These are phyloP conservation scores for Candida buenavistaensis DNA, from an alignment of 1,139 yeast genomes.

Conservation along the genomic window DNA sequence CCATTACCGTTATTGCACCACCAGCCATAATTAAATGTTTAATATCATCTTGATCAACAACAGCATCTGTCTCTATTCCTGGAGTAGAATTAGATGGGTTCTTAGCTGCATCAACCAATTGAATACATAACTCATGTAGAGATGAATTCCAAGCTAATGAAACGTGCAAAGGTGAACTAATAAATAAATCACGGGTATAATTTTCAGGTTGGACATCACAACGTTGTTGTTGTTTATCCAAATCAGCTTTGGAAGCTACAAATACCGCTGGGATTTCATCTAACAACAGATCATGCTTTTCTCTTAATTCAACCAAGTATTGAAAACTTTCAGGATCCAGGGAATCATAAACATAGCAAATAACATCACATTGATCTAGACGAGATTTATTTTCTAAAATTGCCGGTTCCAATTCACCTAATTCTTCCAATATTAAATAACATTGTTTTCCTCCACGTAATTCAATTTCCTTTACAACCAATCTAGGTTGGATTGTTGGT, in stretches of 20 bases:
- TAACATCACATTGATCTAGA: slow-evolving; percentile 83
- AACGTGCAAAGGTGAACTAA: slow-evolving; percentile 76
- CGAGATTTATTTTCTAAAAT: slow-evolving; percentile 70
- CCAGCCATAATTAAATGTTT: slow-evolving; percentile 57
- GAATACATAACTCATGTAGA: slow-evolving; percentile 79
- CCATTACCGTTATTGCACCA: slow-evolving; percentile 65
- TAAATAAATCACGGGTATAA: slow-evolving; percentile 63
- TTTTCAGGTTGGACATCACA: slow-evolving; percentile 85
- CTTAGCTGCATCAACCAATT: slow-evolving; percentile 85
- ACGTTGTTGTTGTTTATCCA: slow-evolving; percentile 92
- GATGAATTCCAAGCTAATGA: slow-evolving; percentile 90
- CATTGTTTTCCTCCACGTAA: slow-evolving; percentile 94
- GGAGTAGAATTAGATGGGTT: slow-evolving; percentile 80
- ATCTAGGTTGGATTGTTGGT: slow-evolving; percentile 78
- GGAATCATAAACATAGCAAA: slow-evolving; percentile 88
- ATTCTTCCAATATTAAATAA: slow-evolving; percentile 83
- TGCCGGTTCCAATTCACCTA: slow-evolving; percentile 85
- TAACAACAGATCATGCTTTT: slow-evolving; percentile 51
- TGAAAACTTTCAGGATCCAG: slow-evolving; percentile 95
- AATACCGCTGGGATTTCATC: slow-evolving; percentile 79
- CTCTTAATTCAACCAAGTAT: slow-evolving; percentile 67
- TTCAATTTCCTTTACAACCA: slow-evolving; percentile 93
- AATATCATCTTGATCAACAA: slow-evolving; percentile 47
- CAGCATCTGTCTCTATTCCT: slow-evolving; percentile 69
- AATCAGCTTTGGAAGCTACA: slow-evolving; percentile 91